These are phyloP conservation scores for Mycena belliarum DNA, from an alignment of 768 basidiomycete species.

Conservation along the genomic window DNA sequence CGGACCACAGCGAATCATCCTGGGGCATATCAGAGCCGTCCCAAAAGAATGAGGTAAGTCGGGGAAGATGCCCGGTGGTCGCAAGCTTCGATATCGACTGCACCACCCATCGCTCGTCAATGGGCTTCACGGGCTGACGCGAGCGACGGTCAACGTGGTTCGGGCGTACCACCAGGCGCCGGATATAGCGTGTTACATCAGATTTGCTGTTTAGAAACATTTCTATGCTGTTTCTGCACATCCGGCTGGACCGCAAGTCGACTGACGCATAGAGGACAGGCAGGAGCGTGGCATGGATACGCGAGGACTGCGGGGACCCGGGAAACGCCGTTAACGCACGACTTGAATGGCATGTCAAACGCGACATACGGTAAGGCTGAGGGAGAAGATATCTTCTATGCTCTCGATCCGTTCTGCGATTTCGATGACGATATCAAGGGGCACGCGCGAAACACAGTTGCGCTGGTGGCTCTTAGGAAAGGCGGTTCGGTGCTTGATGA, in stretches of 20 bases:
- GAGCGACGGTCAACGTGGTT: slow-evolving; percentile 20
- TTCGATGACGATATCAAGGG: slow-evolving; percentile 21
- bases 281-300: slow-evolving; percentile 19
- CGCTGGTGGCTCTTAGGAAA: background rate
- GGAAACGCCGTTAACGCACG: slow-evolving; percentile 1
- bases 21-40: slow-evolving; percentile 21
- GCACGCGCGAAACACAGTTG: slow-evolving; percentile 3
- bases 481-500: slow-evolving; percentile 12
- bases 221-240: slow-evolving; percentile 13
- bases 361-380: slow-evolving; percentile 17
- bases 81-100: slow-evolving; percentile 15
- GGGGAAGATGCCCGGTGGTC: slow-evolving; percentile 12
- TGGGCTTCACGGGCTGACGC: slow-evolving; percentile 7
- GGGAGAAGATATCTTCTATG: slow-evolving; percentile 11
- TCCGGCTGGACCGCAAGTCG: slow-evolving; percentile 17
- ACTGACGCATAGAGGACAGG: slow-evolving; percentile 22
- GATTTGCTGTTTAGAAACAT: slow-evolving; percentile 1
- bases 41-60: slow-evolving; percentile 22
- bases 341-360: background rate
- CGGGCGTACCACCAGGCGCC: slow-evolving; percentile 17
- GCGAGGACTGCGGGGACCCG: slow-evolving; percentile 9
- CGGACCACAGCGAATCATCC: slow-evolving; percentile 21
- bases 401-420: slow-evolving; percentile 16
- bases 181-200: slow-evolving; percentile 14
- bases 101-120: slow-evolving; percentile 19